phyloP scores from a whole-genome alignment of 164 flowering plant genomes.

The Paratinospora sagittata region DNA sequence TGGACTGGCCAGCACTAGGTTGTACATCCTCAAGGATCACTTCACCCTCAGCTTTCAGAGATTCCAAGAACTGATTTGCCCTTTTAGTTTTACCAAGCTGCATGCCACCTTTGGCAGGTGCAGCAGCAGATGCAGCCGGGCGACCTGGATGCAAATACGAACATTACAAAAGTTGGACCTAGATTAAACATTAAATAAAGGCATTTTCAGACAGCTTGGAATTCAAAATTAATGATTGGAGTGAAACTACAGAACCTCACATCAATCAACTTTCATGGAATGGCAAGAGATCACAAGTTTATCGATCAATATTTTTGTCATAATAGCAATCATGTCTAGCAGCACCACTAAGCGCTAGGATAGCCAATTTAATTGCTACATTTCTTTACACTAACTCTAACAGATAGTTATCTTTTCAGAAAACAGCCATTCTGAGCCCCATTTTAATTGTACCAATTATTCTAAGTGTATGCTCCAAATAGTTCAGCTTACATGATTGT shows the following conservation, averaged over 20 bases:
- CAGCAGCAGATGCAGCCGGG: conserved; percentile 73
- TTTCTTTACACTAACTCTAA: too few relatives aligned
- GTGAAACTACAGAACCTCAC: not conserved
- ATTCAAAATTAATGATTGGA: too few relatives aligned
- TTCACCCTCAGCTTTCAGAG: conserved; percentile 98
- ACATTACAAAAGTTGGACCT: not conserved
- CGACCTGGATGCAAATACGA: conserved; percentile 46
- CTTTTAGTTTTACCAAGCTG: conserved; percentile 81
- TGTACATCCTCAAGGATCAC: conserved; percentile 82
- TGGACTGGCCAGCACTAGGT: conserved; percentile 53
- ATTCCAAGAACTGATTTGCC: conserved; percentile 89
- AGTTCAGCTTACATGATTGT: too few relatives aligned
- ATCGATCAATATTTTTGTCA: not conserved
- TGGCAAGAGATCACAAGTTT: not conserved
- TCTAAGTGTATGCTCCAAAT: too few relatives aligned
- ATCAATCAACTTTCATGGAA: not conserved
- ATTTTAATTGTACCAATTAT: too few relatives aligned
- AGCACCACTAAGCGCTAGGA: not conserved
- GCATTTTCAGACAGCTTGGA: not conserved
- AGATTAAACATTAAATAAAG: conserved; percentile 1
- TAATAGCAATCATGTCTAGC: not conserved
- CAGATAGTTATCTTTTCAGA: too few relatives aligned
- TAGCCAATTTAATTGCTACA: not conserved
- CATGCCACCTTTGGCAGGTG: conserved; percentile 99
- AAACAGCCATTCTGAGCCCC: too few relatives aligned